phyloP scores from a whole-genome alignment of 2,329 filamentous ascomycete genomes.

The Arthrobotrys musiformis region DNA sequence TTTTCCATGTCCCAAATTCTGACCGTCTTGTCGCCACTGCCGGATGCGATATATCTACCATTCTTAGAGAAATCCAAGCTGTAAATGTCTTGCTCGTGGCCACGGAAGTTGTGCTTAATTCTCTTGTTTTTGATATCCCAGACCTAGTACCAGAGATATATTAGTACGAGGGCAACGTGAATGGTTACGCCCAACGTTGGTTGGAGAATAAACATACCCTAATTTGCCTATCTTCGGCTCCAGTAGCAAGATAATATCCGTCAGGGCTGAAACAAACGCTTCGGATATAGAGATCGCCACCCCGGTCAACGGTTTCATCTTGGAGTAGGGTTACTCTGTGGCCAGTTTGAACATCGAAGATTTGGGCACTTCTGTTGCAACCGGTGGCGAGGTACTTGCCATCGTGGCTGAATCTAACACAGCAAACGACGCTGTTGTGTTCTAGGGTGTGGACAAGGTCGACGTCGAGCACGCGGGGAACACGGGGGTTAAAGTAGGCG shows the following conservation, averaged over 20 bases:
- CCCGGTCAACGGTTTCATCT: constrained; percentile 85
- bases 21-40: constrained; percentile 46
- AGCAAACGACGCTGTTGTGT: constrained; percentile 97
- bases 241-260: constrained; percentile 90
- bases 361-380: constrained; percentile 98
- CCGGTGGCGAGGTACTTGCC: constrained; percentile 96
- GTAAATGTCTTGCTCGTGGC: constrained; percentile 95
- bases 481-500: constrained; percentile 92
- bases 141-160: constrained; percentile 69
- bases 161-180: neutral
- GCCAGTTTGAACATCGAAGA: constrained; percentile 90
- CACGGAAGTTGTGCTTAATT: constrained; percentile 93
- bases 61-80: constrained; percentile 53
- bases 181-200: neutral
- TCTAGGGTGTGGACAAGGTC: constrained; percentile 91
- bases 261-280: constrained; percentile 99
- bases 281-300: constrained; percentile 93
- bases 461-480: constrained; percentile 89
- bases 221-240: constrained; percentile 97
- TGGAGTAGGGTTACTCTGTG: constrained; percentile 89
- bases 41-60: constrained; percentile 47
- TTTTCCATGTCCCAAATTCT: constrained; percentile 53
- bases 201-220: constrained; percentile 71
- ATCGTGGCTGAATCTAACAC: constrained; percentile 94
- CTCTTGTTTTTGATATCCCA: constrained; percentile 89